Percentiles rank a stretch among this genome's conserved stretches.
Evolutionary conservation across 495 filamentous ascomycete species (phyloP).

Genomic region (Annulohypoxylon maeteangense): DNA sequence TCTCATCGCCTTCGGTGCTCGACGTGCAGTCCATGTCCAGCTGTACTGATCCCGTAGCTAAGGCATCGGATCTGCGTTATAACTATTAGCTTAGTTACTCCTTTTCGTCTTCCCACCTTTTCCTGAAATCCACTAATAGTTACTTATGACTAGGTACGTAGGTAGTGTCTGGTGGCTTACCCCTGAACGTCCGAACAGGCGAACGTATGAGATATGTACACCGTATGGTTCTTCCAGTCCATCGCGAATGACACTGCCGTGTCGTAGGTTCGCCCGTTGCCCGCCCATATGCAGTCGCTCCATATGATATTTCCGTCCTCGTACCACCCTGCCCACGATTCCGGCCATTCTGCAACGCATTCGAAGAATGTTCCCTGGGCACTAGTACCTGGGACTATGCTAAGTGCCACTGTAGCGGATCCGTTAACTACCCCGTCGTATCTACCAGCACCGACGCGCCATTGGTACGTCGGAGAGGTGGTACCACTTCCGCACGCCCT

Average conservation of each 20-base stretch:
- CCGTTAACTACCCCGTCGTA: constrained; percentile 45
- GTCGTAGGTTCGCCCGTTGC: constrained; percentile 48
- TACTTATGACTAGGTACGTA: no score
- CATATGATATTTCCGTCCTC: constrained; percentile 51
- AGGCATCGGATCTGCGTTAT: constrained; percentile 40
- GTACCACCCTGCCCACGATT: constrained; percentile 52
- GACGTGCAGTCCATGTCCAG: constrained; percentile 49
- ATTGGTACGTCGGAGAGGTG: constrained; percentile 41
- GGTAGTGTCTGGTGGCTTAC: constrained; percentile 33
- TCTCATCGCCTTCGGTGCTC: constrained; percentile 28
- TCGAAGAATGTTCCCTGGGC: constrained; percentile 49
- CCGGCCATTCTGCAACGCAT: constrained; percentile 54
- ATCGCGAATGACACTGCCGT: constrained; percentile 51
- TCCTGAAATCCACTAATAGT: neutral
- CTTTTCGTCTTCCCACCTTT: neutral
- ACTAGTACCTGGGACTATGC: constrained; percentile 42
- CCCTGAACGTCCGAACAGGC: constrained; percentile 50
- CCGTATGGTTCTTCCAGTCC: constrained; percentile 52
- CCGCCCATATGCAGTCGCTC: constrained; percentile 57
- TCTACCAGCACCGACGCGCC: constrained; percentile 48
- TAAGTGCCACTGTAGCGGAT: constrained; percentile 48
- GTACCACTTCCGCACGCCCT: constrained; percentile 44
- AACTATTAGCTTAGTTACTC: neutral
- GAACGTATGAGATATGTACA: constrained; percentile 54
- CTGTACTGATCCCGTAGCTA: constrained; percentile 49